Base-by-base conservation (phyloP, 305 asterid genomes). In the Plantago coronopus region DNA sequence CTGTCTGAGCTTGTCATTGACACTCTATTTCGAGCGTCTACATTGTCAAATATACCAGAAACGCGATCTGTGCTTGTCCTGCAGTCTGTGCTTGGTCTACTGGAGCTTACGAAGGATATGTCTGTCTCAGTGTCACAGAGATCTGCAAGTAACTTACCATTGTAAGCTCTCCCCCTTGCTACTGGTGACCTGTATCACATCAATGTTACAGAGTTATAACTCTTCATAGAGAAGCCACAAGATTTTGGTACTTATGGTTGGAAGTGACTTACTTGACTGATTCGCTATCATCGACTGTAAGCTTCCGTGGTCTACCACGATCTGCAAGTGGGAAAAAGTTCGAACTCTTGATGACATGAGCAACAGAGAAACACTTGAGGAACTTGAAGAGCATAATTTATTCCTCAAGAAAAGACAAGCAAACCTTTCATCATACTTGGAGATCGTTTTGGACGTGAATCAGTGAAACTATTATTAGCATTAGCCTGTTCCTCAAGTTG, bases 1-100 rank as follows among this genome's bases (percentile, higher is more conserved):
- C 88, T 78, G 11, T 84, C 94, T 1, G 96, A 86, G 77, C 95
- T 84, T 7, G 85, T 72, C n/a, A n/a, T n/a, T 20, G 98, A 91
- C 17, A 83, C 59, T 31, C 80, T 65, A 20, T 91, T 71, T 47
- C 83, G 74, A 9, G 76, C 56, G 61, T 88, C 97, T 25, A 79
- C 2, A 68, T 67, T 56, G 18, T 91, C 98, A 25, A 23, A 65
- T 55, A 64, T 25, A 43, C 85, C 74, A 7, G 91, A 81, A 11
- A 71, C 43, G 50, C 72, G 70, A 76, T 89, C 97, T 21, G 68
- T 48, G 61, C 74, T 77, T 46, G 81, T 69, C 72, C 94, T 79
- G 14, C n/a, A n/a, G n/a, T 78, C 96, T 10, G 88, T 70, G 70
- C 95, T 91, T 22, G 93, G 86, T 81, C 96, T 81, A 12, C 71